Percentiles rank a stretch among this genome's conserved stretches.
Conservation (phyloP, 345 rosid genomes). For the Psidium guajava region DNA sequence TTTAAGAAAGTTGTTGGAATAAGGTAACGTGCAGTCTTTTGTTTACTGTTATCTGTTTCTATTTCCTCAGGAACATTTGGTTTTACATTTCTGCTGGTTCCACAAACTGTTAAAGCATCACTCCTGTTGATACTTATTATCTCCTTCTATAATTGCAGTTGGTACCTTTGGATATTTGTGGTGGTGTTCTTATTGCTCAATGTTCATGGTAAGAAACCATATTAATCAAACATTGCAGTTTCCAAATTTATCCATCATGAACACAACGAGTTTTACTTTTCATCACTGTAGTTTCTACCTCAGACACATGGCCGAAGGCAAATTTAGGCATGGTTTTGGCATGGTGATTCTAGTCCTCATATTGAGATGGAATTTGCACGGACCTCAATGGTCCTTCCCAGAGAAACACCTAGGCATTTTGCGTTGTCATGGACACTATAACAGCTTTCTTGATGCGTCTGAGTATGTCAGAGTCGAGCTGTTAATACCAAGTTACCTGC, state of each 20-base stretch:
- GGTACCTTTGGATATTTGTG: constrained; percentile 92
- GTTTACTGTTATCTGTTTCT: background rate
- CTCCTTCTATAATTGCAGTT: constrained; percentile 28
- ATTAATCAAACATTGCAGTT: background rate
- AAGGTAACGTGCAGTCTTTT: constrained; percentile 24
- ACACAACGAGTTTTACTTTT: background rate
- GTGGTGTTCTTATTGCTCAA: constrained; percentile 69
- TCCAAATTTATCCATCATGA: background rate
- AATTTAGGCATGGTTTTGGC: background rate
- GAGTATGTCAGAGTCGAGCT: background rate
- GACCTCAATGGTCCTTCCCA: background rate
- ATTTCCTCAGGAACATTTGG: background rate
- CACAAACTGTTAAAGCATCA: background rate
- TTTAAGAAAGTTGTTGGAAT: constrained; percentile 93
- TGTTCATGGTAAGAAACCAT: constrained; percentile 33
- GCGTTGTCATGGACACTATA: background rate
- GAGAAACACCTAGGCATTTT: background rate
- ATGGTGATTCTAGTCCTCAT: background rate
- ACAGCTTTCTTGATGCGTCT: background rate
- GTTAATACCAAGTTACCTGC: background rate
- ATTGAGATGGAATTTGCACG: background rate
- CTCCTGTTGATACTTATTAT: background rate
- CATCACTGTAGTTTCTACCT: background rate
- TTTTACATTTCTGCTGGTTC: background rate
- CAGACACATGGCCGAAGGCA: background rate